A percentile compares a stretch with the other conserved stretches of the same genome.
phyloP scores from a whole-genome alignment of 176 grass and related monocot species.

The Ensete glaucum region DNA sequence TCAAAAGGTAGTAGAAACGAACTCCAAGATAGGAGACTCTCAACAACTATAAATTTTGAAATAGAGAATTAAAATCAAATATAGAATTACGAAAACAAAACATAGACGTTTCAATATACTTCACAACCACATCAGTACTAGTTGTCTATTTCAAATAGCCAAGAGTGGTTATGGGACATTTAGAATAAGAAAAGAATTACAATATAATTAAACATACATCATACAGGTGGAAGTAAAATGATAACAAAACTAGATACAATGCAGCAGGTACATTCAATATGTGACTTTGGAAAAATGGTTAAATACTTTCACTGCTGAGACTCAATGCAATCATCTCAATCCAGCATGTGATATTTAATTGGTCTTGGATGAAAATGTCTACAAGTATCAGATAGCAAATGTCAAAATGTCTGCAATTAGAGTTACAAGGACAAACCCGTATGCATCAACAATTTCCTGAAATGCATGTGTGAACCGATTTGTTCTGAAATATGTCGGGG shows the following conservation, averaged over 20 bases:
- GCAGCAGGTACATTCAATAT: not conserved
- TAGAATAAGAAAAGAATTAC: not conserved
- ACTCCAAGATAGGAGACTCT: not conserved
- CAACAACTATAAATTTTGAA: too few relatives aligned
- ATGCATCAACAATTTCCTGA: constrained; percentile 99
- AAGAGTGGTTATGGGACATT: too few relatives aligned
- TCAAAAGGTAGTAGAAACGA: not conserved
- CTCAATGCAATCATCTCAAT: not conserved
- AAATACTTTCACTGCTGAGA: not conserved
- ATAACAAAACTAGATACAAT: not conserved
- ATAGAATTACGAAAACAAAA: too few relatives aligned
- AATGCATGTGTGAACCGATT: constrained; percentile 88
- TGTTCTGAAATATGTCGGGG: constrained; percentile 91
- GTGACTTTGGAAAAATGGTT: not conserved
- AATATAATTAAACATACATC: not conserved
- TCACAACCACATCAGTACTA: too few relatives aligned
- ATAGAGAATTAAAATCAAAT: too few relatives aligned
- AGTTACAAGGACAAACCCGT: constrained; percentile 55
- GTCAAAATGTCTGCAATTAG: not conserved
- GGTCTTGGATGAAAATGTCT: not conserved
- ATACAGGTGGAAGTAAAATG: not conserved
- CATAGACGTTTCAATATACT: too few relatives aligned
- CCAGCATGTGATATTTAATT: not conserved
- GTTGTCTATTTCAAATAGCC: too few relatives aligned
- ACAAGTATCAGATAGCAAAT: constrained; percentile 1